Evolutionary conservation across 164 flowering plant species (phyloP).

Genomic region (Berberis thunbergii): DNA sequence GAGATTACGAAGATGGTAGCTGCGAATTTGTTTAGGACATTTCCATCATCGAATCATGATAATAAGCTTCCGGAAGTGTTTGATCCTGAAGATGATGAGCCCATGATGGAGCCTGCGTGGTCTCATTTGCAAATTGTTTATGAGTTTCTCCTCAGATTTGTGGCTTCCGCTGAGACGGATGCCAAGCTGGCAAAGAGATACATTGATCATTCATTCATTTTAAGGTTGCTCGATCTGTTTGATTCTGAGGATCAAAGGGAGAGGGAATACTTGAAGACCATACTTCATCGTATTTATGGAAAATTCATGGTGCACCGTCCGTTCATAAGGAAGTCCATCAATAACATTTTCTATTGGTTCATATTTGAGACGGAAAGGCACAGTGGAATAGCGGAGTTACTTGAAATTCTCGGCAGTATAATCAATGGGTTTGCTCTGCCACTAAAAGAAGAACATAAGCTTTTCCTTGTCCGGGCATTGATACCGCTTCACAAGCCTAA

Average conservation of each 20-base stretch:
- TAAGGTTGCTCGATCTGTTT: constrained; percentile 67
- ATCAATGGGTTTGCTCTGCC: constrained; percentile 86
- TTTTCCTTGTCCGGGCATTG: constrained; percentile 67
- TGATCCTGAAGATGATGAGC: constrained; percentile 74
- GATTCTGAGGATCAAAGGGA: constrained; percentile 84
- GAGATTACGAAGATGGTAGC: constrained; percentile 77
- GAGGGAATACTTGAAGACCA: constrained; percentile 76
- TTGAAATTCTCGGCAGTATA: constrained; percentile 71
- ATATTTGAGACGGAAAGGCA: constrained; percentile 72
- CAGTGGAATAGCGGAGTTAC: constrained; percentile 73
- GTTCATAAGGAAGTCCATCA: constrained; percentile 65
- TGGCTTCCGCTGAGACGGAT: constrained; percentile 71
- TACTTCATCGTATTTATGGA: constrained; percentile 70
- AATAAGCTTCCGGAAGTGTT: constrained; percentile 36
- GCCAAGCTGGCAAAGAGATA: constrained; percentile 78
- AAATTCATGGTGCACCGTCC: constrained; percentile 88
- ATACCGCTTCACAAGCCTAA: constrained; percentile 83
- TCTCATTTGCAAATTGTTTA: constrained; percentile 79
- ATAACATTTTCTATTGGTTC: constrained; percentile 62
- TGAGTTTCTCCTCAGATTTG: constrained; percentile 57
- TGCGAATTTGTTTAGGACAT: constrained; percentile 54
- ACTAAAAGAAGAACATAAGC: constrained; percentile 77
- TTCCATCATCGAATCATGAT: constrained; percentile 46
- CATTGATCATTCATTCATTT: constrained; percentile 69
- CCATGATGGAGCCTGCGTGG: constrained; percentile 68